These are phyloP conservation scores for Ceratorhiza oryzae-sativae DNA, from an alignment of 1,284 basidiomycete genomes.

Conservation along the genomic window DNA sequence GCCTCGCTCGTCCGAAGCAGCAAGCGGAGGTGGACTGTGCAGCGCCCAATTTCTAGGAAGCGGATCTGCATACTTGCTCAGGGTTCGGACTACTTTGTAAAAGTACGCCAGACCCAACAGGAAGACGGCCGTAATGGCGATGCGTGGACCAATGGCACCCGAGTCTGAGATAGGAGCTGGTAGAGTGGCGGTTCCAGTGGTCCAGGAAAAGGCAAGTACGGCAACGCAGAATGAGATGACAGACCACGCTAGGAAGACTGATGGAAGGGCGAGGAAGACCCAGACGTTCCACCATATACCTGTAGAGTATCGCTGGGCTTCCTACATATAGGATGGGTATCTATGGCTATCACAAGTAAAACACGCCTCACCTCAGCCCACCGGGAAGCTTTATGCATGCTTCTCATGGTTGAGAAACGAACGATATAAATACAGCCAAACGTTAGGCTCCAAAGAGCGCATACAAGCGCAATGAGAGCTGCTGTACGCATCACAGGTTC, in stretches of 20 bases:
- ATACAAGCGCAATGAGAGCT: conserved; percentile 70
- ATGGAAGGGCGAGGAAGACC: conserved; percentile 76
- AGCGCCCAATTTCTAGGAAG: conserved; percentile 35
- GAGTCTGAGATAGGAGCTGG: conserved; percentile 27
- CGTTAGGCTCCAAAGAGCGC: conserved; percentile 72
- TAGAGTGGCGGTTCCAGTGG: conserved; percentile 51
- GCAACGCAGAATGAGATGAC: conserved; percentile 69
- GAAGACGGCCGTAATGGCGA: conserved; percentile 64
- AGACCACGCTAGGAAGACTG: conserved; percentile 75
- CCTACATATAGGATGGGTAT: conserved; percentile 53
- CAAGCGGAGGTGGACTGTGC: conserved; percentile 13
- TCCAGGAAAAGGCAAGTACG: conserved; percentile 77
- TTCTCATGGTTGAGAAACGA: conserved; percentile 77
- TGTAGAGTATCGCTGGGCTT: conserved; percentile 69
- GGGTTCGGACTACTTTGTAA: conserved; percentile 64
- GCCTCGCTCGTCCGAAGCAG: neutral
- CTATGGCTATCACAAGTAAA: neutral
- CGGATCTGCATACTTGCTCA: conserved; percentile 61
- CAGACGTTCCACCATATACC: conserved; percentile 80
- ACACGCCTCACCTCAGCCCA: conserved; percentile 71
- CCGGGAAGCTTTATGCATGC: conserved; percentile 73
- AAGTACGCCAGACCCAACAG: conserved; percentile 69
- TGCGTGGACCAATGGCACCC: conserved; percentile 58
- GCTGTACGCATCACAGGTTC: conserved; percentile 72
- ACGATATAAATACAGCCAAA: conserved; percentile 81